These are phyloP conservation scores for Cryptosporidium ubiquitum DNA, from an alignment of 169 alveolate species.

Conservation along the genomic window DNA sequence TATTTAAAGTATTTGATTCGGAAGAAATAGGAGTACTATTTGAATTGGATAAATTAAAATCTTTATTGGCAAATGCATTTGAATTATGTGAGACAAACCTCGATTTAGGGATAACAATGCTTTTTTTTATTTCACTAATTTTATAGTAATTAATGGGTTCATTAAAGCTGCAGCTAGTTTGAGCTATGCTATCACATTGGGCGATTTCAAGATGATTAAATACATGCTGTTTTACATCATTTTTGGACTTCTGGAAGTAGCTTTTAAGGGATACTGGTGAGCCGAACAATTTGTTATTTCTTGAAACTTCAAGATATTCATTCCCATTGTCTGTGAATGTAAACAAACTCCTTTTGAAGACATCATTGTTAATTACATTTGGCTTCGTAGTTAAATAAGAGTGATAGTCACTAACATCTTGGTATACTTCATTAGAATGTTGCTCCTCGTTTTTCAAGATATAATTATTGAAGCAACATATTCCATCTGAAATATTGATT, in stretches of 20 bases:
- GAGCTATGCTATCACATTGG: not conserved
- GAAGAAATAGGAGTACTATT: not conserved
- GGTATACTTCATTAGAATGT: not conserved
- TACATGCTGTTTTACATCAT: not conserved
- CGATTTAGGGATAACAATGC: not conserved
- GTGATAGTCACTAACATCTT: conserved; percentile 13
- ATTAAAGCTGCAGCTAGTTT: not conserved
- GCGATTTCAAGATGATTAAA: conserved; percentile 41
- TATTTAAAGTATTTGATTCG: not conserved
- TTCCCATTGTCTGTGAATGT: not conserved
- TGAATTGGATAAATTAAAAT: not conserved
- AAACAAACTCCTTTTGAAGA: not conserved
- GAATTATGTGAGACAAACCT: not conserved
- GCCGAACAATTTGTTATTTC: conserved; percentile 49
- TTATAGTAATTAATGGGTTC: conserved; percentile 13
- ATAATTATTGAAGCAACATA: not conserved
- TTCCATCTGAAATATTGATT: not conserved
- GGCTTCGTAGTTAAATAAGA: not conserved
- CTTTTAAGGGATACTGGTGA: conserved; percentile 44
- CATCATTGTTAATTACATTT: not conserved
- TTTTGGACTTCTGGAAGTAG: not conserved
- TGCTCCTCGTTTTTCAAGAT: not conserved
- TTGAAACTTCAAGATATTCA: conserved; percentile 34
- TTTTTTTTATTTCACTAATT: not conserved
- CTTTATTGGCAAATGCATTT: not conserved